A percentile compares a stretch with the other conserved stretches of the same genome.
Conservation (phyloP, 768 basidiomycete genomes). For the Lactarius akahatsu region DNA sequence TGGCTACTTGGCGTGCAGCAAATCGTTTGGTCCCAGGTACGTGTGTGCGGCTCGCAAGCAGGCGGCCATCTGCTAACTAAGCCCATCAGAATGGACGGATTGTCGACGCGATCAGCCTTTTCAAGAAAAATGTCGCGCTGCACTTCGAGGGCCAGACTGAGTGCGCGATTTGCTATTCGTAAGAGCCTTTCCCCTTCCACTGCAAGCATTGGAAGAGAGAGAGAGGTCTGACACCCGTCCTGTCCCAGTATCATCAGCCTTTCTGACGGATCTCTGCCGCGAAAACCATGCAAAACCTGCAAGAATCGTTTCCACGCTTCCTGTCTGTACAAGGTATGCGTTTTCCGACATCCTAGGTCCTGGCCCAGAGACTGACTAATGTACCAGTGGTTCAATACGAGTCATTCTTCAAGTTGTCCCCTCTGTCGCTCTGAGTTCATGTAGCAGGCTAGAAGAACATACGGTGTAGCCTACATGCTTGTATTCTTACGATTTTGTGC, state of each 20-base stretch:
- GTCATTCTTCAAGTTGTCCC: slow-evolving; percentile 89
- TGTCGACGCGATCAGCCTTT: slow-evolving; percentile 81
- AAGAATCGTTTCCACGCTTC: slow-evolving; percentile 91
- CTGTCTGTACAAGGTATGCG: slow-evolving; percentile 81
- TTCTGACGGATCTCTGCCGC: slow-evolving; percentile 83
- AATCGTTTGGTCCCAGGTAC: slow-evolving; percentile 81
- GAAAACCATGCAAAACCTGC: slow-evolving; percentile 91
- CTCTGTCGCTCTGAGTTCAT: slow-evolving; percentile 85
- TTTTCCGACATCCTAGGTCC: neutral
- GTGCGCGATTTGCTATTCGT: slow-evolving; percentile 97
- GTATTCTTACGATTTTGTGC: neutral
- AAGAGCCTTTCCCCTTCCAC: slow-evolving; percentile 33
- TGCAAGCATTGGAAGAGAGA: too few species aligned
- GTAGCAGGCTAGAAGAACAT: slow-evolving; percentile 32
- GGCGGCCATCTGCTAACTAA: neutral
- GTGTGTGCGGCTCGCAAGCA: slow-evolving; percentile 31
- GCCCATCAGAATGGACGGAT: slow-evolving; percentile 77
- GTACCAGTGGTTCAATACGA: slow-evolving; percentile 82
- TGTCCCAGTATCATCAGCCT: slow-evolving; percentile 78
- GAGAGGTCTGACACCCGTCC: slow-evolving; percentile 6
- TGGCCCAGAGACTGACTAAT: neutral
- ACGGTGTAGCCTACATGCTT: neutral
- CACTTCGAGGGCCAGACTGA: slow-evolving; percentile 96
- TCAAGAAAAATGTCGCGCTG: slow-evolving; percentile 89
- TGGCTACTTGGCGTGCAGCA: slow-evolving; percentile 95